Percentiles rank a stretch among this genome's conserved stretches.
Conservation (phyloP, 2,329 filamentous ascomycete genomes). For the Epichloe gansuensis region DNA sequence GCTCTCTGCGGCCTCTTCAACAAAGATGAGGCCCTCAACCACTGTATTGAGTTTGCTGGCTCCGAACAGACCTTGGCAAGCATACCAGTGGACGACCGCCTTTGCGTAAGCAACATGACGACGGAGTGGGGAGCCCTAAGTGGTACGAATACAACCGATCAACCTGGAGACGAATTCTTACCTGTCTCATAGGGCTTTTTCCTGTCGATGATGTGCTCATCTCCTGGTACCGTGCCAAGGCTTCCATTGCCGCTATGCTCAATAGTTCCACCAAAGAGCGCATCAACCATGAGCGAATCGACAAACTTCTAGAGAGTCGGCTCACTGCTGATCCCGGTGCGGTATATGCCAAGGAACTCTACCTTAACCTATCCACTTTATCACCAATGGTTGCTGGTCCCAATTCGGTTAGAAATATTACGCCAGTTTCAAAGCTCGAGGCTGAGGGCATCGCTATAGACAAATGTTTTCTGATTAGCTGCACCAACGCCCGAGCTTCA, state of each 20-base stretch:
- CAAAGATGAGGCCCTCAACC: slow-evolving; percentile 84
- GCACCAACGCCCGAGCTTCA: slow-evolving; percentile 74
- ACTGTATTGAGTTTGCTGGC: slow-evolving; percentile 79
- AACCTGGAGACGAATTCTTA: neutral
- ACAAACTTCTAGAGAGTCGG: slow-evolving; percentile 57
- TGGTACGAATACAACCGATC: too few relatives aligned
- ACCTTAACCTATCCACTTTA: slow-evolving; percentile 70
- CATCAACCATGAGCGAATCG: slow-evolving; percentile 61
- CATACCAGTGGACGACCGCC: slow-evolving; percentile 60
- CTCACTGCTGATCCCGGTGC: slow-evolving; percentile 64
- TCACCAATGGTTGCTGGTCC: slow-evolving; percentile 78
- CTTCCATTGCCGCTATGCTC: slow-evolving; percentile 55
- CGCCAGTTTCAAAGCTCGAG: slow-evolving; percentile 62
- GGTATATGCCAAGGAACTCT: slow-evolving; percentile 71
- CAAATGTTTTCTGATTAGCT: slow-evolving; percentile 79
- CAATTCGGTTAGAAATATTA: slow-evolving; percentile 82
- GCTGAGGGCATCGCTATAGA: slow-evolving; percentile 63
- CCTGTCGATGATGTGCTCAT: slow-evolving; percentile 65
- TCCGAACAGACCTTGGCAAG: slow-evolving; percentile 63
- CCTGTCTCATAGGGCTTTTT: slow-evolving; percentile 32
- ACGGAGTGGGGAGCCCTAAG: slow-evolving; percentile 65
- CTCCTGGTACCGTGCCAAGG: slow-evolving; percentile 65
- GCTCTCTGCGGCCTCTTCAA: slow-evolving; percentile 78
- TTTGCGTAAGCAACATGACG: slow-evolving; percentile 60
- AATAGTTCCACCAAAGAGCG: slow-evolving; percentile 35